Evolutionary conservation across 495 filamentous ascomycete species (phyloP), one percentile per base, ranked within the genome.

Genomic region (Trichoderma virens): DNA sequence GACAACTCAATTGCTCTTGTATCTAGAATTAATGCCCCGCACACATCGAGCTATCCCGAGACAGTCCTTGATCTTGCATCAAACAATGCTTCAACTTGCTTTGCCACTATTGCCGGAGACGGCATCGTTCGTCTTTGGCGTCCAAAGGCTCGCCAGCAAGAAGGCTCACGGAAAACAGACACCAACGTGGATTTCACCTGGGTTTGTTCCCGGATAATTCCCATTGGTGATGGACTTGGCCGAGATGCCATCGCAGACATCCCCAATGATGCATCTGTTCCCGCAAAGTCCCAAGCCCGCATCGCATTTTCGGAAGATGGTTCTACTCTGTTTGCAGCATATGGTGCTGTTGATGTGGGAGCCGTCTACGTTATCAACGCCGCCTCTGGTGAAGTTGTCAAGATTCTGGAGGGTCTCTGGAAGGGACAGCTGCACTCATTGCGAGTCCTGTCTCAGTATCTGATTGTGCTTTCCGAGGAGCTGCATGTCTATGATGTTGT

Each of bases 61-160:
- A 73, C 80, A 16, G 79, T 97, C 5, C 80, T 96, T 25, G 88
- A 86, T 66, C 77, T 98, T 3, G 83, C 81, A 13, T 80, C 88
- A 41, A 84, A 90, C 61, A 90, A 90, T 14, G 78, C 73, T 20
- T 76, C 79, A 14, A 71, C 82, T 47, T 85, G 86, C 35, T 97
- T 98, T 72, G 88, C 88, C 20, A 95, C 93, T 5, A 77, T 97
- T 54, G 94, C 93, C 35, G 83, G 85, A 51, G 94, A 99, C 73
- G 83, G 84, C 11, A 72, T 83, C 13, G 82, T 96, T 30, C 86
- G 89, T 16, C 81, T 90, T 45, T 99, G 94, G 94, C 83, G 79
- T 35, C 84, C 89, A 20, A 88, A 82, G 67, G 73, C 82, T 2
- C 82, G 87, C 43, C 80, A 81, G 59, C 83, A 86, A 47, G 82